A percentile compares a stretch with the other conserved stretches of the same genome.
These are phyloP conservation scores for sweet orange (Citrus sinensis) DNA, from an alignment of 345 rosid species.

Conservation along the genomic window DNA sequence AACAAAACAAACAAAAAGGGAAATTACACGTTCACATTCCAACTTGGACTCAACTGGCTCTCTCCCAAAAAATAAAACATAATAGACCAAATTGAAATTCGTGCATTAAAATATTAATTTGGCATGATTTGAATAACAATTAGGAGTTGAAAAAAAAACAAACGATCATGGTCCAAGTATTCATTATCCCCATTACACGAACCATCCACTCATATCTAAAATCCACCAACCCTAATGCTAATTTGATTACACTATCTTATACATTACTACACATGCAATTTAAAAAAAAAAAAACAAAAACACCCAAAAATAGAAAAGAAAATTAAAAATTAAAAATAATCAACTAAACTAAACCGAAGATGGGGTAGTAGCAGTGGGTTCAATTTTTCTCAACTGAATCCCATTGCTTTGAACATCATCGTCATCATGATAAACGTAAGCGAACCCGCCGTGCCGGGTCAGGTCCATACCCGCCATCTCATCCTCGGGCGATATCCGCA, in stretches of 20 bases:
- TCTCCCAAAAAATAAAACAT: no score
- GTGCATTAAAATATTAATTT: not conserved
- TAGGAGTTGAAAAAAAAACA: not conserved
- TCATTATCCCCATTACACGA: slow-evolving; percentile 6
- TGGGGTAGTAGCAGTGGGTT: slow-evolving; percentile 29
- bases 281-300: not conserved
- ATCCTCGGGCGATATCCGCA: slow-evolving; percentile 69
- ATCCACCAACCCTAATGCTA: not conserved
- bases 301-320: not conserved
- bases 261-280: no score
- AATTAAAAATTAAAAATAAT: not conserved
- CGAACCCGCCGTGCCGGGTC: slow-evolving; percentile 87
- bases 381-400: slow-evolving; percentile 35
- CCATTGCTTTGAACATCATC: slow-evolving; percentile 39
- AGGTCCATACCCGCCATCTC: slow-evolving; percentile 88
- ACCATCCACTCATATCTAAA: not conserved
- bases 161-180: slow-evolving; percentile 10
- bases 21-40: no score
- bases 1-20: no score
- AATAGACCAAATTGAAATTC: not conserved
- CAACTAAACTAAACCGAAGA: slow-evolving; percentile 9
- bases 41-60: no score
- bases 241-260: not conserved
- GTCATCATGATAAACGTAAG: slow-evolving; percentile 76
- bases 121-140: not conserved